Base-by-base conservation (phyloP, 2,329 filamentous ascomycete genomes). In the Microdochium trichocladiopsis region DNA sequence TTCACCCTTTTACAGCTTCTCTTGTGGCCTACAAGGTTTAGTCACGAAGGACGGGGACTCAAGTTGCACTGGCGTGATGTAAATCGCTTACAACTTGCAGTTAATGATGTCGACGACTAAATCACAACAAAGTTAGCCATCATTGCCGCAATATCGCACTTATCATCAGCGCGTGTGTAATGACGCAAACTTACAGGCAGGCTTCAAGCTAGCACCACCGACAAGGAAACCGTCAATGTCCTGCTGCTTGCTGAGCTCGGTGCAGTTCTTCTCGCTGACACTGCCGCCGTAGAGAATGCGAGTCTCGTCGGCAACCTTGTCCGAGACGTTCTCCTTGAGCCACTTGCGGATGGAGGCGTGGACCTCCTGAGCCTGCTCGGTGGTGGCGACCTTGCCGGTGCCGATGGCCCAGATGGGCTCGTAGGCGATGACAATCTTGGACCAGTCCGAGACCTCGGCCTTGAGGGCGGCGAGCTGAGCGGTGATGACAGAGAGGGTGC, bases 201-300 rank as follows among this genome's bases (percentile, higher is more conserved):
- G 93, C 86, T 97, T 97, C 77, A 97, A 83, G 71, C 88, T 94
- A 68, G 93, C 93, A 73, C 93, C 93, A 60, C 93, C 93, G 61
- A 97, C 93, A 61, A 97, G 82, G 86, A 97, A 97, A 54, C 94
- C 94, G 72, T 99, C 94, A 71, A 99, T 96, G 73, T 99, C 94
- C 58, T 83, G 71, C 83, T 97, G 84, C 80, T 91, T 93, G 70
- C 88, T 84, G 64, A 99, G 82, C 59, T 97, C 93, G 67, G 79
- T 83, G 81, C 90, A 95, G 84, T 99, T 99, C 88, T 96, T 96
- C 82, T 96, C 94, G 69, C 81, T 95, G 65, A 99, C 94, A 65
- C 88, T 94, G 68, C 94, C 94, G 61, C 94, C 94, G 74, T 99
- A 99, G 69, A 99, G 86, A 70, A 99, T 90, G 64, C 94, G 84